Evolutionary conservation across 768 basidiomycete species (phyloP).

Genomic region (Clitopilus hobsonii): DNA sequence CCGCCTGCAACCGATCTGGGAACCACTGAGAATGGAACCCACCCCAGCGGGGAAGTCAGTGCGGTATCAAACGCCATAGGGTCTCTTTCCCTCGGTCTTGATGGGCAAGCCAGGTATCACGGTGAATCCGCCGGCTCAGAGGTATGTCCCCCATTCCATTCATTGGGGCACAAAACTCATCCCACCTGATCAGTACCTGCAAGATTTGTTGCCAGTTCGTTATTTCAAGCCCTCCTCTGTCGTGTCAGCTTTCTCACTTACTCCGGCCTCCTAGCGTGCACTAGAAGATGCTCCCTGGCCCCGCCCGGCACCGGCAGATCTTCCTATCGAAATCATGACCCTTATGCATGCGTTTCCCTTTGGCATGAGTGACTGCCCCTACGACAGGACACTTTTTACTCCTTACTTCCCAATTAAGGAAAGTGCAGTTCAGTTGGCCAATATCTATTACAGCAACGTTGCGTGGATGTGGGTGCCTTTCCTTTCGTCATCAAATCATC

Average conservation of each 20-base stretch:
- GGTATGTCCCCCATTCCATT: constrained; percentile 21
- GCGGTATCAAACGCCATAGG: constrained; percentile 38
- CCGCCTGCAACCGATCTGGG: neutral
- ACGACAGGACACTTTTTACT: constrained; percentile 31
- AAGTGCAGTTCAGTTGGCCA: constrained; percentile 32
- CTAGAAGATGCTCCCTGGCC: constrained; percentile 13
- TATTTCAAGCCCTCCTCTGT: neutral
- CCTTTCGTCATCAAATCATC: neutral
- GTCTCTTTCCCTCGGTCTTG: constrained; percentile 41
- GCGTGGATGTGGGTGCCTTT: constrained; percentile 41
- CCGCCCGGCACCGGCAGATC: constrained; percentile 21
- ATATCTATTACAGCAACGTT: constrained; percentile 37
- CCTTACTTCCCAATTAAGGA: constrained; percentile 35
- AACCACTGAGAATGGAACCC: constrained; percentile 8
- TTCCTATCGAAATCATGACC: constrained; percentile 38
- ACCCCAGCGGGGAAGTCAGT: constrained; percentile 16
- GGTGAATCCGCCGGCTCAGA: constrained; percentile 47
- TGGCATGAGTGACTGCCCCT: constrained; percentile 34
- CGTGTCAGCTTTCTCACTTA: neutral
- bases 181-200: constrained; percentile 26
- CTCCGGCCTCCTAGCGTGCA: constrained; percentile 10
- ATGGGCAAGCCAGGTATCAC: constrained; percentile 47
- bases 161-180: neutral
- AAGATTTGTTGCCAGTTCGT: constrained; percentile 31
- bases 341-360: constrained; percentile 47